Evolutionary conservation across 1,284 basidiomycete genomes (phyloP), one percentile per base, ranked within the genome.

Genomic region (Ceratobasidium sp.): DNA sequence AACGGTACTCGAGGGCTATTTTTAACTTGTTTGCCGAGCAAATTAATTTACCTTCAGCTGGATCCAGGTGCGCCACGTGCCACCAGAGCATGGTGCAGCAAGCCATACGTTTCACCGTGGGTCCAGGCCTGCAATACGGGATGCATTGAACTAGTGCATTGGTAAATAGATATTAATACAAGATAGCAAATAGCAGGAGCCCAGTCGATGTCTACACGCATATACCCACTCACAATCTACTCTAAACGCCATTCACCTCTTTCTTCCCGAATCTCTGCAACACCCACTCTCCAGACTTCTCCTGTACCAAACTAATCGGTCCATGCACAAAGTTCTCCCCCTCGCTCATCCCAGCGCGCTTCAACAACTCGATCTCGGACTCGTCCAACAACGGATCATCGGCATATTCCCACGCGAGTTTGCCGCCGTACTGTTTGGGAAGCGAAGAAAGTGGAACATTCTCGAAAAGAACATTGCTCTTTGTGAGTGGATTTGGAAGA

Each of bases 401-500:
- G 23, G 46, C 75, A 38, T 70, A 77, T 38, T 33, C 66, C 79
- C 79, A 80, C 14, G 77, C 50, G 16, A 80, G 78, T 10, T 77
- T 38, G 20, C 79, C 79, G 7, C 79, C 79, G 48, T 80, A 80
- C 54, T 33, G n/a, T 50, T 79, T 62, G 16, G 79, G 79, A 1
- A 80, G 46, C 30, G 71, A 74, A 33, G 71, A 74, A 18, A 30
- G 20, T 3, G 71, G 71, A 23, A 74, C 60, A 20, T n/a, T 50
- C 6, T 74, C 48, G 30, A 64, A 46, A n/a, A 74, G 50, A 8
- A n/a, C 48, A 10, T 77, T 80, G 30, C 66, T 59, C 23, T 79
- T 57, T 12, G 48, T 33, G 8, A 74, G 60, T 7, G 75, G 73
- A 27, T 80, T 77, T 10, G 78, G 71, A 12, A 94, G 84, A 18